Base-by-base conservation (phyloP, 208 protist species). In the Trypanosoma conorhini region DNA sequence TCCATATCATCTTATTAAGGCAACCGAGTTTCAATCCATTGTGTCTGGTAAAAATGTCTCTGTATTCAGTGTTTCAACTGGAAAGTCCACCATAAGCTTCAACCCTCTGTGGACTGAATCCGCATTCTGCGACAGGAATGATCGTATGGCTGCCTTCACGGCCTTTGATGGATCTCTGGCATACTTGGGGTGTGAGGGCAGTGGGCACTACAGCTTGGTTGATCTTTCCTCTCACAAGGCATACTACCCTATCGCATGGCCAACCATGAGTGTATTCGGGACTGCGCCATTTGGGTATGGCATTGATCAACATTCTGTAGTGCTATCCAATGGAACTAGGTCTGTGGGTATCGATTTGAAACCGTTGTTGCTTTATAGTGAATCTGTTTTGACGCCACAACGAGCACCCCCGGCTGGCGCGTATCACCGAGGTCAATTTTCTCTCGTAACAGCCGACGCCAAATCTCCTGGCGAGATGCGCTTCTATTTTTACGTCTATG, bases 1-100 rank as follows among this genome's bases (percentile, higher is more conserved):
- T 51, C 70, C 70, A 35, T 75, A 75, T 54, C 70, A 75, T 24
- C 1, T 55, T 15, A 75, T 75, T 54, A 8, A 58, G 22, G 70
- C 60, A 58, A 54, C 59, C 9, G 4, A 40, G 24, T 31, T 75
- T 59, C n/a, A 31, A 7, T 19, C 31, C 19, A 46, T 69, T 62
- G 19, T 13, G 22, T 22, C 31, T 5, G 7, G 17, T 13, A 3
- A 33, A 59, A 67, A 58, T 50, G 8, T 62, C 4, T 28, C 31
- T 21, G 57, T 33, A 38, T 44, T 58, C 8, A 33, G 33, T 56
- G 40, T 67, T 31, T 50, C 26, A 26, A 19, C 58, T 75, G 54
- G 70, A 46, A 40, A n/a, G 31, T 3, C 48, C 2, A 63, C 7
- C 21, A 35, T 38, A 52, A 26, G 10, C 17, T 50, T 40, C 15